Base-by-base conservation (phyloP, 1,139 yeast genomes). In the Kazachstania sp. region DNA sequence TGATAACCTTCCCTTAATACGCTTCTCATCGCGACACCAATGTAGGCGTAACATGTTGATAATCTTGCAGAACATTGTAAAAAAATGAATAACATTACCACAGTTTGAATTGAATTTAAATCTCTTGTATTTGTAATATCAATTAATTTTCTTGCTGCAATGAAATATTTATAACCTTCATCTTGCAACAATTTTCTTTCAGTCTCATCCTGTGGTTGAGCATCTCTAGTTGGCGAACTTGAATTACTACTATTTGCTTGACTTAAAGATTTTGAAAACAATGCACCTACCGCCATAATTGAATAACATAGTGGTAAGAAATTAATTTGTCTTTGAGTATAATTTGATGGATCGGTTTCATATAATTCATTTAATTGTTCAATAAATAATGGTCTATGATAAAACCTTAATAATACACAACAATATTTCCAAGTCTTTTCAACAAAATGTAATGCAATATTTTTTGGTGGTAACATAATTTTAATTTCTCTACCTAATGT, bases 1-100 rank as follows among this genome's bases (percentile, higher is more conserved):
- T 88, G 97, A 34, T 86, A 71, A 1, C 97, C 97, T 60, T 87
- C 94, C 54, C 94, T 76, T 45, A 88, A 68, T 0, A 95, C 95
- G 45, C 92, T 83, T 61, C 97, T 72, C 57, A 88, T 69, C 0
- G 95, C 97, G 45, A 86, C 83, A n/a, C 97, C 96, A 54, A 87
- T 85, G 64, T 86, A 88, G 0, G 95, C 82, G 64, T 88, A 88
- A 66, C 97, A 88, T 0, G 95, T 86, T 0, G 95, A 83, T 49
- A 90, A 71, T 51, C 95, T 73, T 1, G 96, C 95, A 2, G 95
- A 84, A 63, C 96, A 87, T 67, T 88, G 96, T 47, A 88, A 70
- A 62, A 87, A 88, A 57, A 88, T 73, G 48, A 86, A 81, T 60
- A 77, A 61, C 73, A 75, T 72, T 13, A 76, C 69, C 45, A 87